These are phyloP conservation scores for Coleophoma crateriformis DNA, from an alignment of 2,329 filamentous ascomycete genomes.

Conservation along the genomic window DNA sequence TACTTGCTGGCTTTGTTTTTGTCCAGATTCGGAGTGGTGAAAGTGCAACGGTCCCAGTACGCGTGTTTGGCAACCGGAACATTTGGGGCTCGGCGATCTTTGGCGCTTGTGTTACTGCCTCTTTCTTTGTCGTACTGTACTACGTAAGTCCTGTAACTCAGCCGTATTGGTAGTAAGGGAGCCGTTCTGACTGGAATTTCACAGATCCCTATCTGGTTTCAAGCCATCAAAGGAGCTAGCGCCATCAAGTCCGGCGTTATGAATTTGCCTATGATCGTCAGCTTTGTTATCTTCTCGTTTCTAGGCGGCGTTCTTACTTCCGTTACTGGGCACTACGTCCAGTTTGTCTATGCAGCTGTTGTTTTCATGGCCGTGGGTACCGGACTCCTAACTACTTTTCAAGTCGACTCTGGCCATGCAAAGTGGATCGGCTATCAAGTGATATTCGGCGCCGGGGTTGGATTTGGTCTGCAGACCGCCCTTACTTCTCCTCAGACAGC, in stretches of 20 bases:
- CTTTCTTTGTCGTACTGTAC: constrained; percentile 17
- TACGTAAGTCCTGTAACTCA: constrained; percentile 1
- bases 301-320: constrained; percentile 24
- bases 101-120: constrained; percentile 13
- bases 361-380: constrained; percentile 28
- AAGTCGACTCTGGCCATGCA: constrained; percentile 22
- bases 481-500: constrained; percentile 15
- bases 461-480: constrained; percentile 13
- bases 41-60: constrained; percentile 30
- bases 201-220: constrained; percentile 36
- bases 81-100: constrained; percentile 12
- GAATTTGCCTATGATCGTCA: constrained; percentile 26
- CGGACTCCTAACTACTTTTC: constrained; percentile 31
- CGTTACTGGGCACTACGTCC: constrained; percentile 22
- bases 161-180: constrained; percentile 22
- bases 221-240: constrained; percentile 35
- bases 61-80: constrained; percentile 28
- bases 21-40: constrained; percentile 29
- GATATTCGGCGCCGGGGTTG: constrained; percentile 15
- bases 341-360: constrained; percentile 13
- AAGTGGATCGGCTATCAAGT: constrained; percentile 27
- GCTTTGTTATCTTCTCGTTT: constrained; percentile 23
- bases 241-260: constrained; percentile 30
- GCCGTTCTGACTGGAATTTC: constrained; percentile 25
- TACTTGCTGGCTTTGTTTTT: constrained; percentile 16